These are phyloP conservation scores for Schizochytrium sp. DNA, from an alignment of 108 stramenopile genomes.

Conservation along the genomic window DNA sequence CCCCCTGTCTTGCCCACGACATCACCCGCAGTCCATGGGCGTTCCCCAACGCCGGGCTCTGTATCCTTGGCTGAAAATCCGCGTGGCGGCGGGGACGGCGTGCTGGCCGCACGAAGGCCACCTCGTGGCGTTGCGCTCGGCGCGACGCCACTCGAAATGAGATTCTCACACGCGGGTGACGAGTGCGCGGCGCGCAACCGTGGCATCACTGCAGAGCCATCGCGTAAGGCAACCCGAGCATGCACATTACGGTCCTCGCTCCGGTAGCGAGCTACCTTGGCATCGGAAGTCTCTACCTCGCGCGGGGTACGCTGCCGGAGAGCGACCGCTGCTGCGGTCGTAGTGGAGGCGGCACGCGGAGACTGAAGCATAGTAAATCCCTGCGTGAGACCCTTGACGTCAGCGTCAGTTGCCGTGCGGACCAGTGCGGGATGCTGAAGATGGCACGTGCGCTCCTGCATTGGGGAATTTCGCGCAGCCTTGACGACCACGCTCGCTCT, in stretches of 20 bases:
- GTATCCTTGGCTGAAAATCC: too few relatives aligned
- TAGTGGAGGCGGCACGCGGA: neutral
- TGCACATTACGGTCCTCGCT: constrained; percentile 3
- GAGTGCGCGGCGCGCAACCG: neutral
- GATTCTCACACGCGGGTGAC: neutral
- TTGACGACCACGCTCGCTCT: too few relatives aligned
- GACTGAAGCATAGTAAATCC: neutral
- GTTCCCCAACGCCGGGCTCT: neutral
- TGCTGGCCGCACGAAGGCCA: neutral
- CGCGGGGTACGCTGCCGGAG: neutral
- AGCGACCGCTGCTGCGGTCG: neutral
- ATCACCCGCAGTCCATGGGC: neutral
- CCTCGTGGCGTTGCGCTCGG: neutral
- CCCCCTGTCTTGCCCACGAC: too few relatives aligned
- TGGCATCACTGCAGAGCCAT: too few relatives aligned
- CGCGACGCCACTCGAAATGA: too few relatives aligned
- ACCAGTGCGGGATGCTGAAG: neutral
- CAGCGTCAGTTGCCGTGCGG: neutral
- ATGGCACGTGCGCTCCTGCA: too few relatives aligned
- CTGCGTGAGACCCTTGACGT: neutral
- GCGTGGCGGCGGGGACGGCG: neutral
- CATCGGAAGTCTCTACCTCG: neutral
- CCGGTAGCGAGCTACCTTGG: neutral
- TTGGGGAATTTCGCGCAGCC: too few relatives aligned
- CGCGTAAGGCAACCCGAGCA: neutral